phyloP scores from a whole-genome alignment of 106 monocot species.

The Hemerocallis citrina region DNA sequence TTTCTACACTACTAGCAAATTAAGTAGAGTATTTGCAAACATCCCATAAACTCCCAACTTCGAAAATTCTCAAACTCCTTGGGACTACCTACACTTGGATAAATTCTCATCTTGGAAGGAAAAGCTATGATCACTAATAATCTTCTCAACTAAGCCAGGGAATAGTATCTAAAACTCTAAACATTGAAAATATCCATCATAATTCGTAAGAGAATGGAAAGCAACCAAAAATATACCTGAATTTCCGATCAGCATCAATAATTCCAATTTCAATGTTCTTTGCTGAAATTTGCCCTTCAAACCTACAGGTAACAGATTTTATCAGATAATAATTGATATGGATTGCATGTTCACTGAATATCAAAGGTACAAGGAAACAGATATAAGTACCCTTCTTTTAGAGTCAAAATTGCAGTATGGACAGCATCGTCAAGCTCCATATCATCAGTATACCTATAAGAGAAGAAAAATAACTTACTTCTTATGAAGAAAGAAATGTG shows the following conservation, averaged over 20 bases:
- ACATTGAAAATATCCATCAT: no score
- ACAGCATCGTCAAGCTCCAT: conserved; percentile 99
- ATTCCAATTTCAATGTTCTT: conserved; percentile 99
- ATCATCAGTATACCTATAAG: conserved; percentile 91
- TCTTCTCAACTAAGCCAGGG: no score
- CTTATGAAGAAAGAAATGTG: background rate
- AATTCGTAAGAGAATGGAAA: no score
- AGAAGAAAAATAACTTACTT: background rate
- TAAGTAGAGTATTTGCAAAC: no score
- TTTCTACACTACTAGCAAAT: no score
- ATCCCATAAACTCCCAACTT: no score
- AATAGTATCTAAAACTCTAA: no score
- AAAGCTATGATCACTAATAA: no score
- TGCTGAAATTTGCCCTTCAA: conserved; percentile 95
- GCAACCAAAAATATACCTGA: conserved; percentile 60
- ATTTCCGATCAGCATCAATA: conserved; percentile 67
- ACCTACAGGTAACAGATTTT: conserved; percentile 32
- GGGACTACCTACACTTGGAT: no score
- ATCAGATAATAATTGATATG: conserved; percentile 1
- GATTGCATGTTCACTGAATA: background rate
- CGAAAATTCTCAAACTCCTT: no score
- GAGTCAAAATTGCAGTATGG: conserved; percentile 93
- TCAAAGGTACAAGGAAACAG: background rate
- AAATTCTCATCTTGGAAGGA: no score
- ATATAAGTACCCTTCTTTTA: conserved; percentile 92